phyloP scores from a whole-genome alignment of 805 yeast genomes.

The Schwanniomyces occidentalis region DNA sequence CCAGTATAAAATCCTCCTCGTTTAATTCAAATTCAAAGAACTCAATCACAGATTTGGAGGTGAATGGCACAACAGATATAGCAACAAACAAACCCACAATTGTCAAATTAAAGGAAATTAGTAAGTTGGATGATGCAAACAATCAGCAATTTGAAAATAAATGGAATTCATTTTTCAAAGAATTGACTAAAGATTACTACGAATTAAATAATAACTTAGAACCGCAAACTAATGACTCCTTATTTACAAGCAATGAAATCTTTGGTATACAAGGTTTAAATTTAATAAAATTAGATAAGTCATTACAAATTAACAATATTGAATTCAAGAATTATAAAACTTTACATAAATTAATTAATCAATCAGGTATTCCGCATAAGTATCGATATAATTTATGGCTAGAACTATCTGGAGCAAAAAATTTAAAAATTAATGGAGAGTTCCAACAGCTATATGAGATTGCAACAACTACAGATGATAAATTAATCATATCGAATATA shows the following conservation, averaged over 20 bases:
- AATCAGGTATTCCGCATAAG: constrained; percentile 48
- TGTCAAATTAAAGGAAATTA: constrained; percentile 36
- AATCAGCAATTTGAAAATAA: constrained; percentile 37
- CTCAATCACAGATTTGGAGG: constrained; percentile 6
- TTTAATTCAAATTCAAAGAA: neutral
- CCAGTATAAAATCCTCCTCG: constrained; percentile 1
- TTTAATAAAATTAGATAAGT: constrained; percentile 19
- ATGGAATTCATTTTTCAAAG: constrained; percentile 44
- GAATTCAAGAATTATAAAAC: constrained; percentile 13
- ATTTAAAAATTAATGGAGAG: constrained; percentile 46
- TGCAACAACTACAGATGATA: constrained; percentile 9
- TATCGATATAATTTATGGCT: constrained; percentile 52
- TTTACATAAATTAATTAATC: constrained; percentile 35
- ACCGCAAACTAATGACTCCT: neutral
- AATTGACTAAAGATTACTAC: constrained; percentile 33
- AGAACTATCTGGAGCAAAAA: constrained; percentile 53
- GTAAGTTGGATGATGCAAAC: constrained; percentile 45
- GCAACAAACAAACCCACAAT: constrained; percentile 7
- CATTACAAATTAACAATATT: neutral
- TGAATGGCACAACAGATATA: constrained; percentile 7
- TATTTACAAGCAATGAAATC: constrained; percentile 18
- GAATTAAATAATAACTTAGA: constrained; percentile 6
- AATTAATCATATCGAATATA: constrained; percentile 31
- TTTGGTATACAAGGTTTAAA: constrained; percentile 43
- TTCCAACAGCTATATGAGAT: constrained; percentile 34